A percentile compares a stretch with the other conserved stretches of the same genome.
Conservation (phyloP, 164 flowering plant species). For the Tinospora cordifolia region DNA sequence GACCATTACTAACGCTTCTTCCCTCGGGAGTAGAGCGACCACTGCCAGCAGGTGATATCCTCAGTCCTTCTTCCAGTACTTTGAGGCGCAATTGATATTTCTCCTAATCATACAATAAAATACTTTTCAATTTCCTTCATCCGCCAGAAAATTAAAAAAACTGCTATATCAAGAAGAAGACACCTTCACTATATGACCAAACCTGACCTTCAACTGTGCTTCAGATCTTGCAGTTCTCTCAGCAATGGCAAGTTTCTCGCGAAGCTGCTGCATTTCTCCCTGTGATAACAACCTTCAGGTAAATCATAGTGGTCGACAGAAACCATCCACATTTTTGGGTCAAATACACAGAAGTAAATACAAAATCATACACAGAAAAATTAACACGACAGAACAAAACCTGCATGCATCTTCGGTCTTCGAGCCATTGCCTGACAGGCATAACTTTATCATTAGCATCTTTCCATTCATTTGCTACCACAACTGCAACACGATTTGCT, state of each 20-base stretch:
- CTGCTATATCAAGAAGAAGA: neutral
- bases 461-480: constrained; percentile 98
- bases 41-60: constrained; percentile 42
- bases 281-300: constrained; percentile 17
- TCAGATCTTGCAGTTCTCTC: constrained; percentile 89
- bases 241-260: constrained; percentile 82
- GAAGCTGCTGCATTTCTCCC: constrained; percentile 99
- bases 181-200: constrained; percentile 3
- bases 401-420: constrained; percentile 87
- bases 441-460: constrained; percentile 98
- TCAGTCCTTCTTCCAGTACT: constrained; percentile 81
- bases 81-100: constrained; percentile 74
- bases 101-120: constrained; percentile 41
- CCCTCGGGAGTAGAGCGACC: constrained; percentile 55
- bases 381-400: constrained; percentile 22
- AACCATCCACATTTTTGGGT: neutral
- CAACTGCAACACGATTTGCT: constrained; percentile 88
- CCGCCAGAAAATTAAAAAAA: neutral
- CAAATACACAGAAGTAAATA: neutral
- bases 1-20: constrained; percentile 76
- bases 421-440: constrained; percentile 99
- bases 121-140: neutral
- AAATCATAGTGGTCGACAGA: neutral
- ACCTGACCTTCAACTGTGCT: constrained; percentile 79
- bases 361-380: neutral